Conservation (phyloP, 371 early-diverging fungal species). For the Chytridium lagenaria region DNA sequence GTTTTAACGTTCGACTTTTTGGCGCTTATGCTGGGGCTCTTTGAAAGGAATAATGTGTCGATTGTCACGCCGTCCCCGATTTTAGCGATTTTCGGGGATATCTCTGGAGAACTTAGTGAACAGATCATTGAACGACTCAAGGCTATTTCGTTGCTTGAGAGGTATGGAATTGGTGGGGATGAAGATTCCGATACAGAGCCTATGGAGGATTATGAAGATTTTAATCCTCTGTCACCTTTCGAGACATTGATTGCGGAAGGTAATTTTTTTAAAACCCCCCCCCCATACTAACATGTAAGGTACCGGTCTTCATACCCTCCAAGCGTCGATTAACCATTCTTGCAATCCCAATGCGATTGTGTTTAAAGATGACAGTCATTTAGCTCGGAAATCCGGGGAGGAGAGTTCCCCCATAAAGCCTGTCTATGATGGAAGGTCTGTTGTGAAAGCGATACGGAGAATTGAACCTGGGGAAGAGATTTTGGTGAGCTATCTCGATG, state of each 20-base stretch:
- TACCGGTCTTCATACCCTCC: conserved; percentile 34
- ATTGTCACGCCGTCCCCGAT: conserved; percentile 31
- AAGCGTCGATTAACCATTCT: conserved; percentile 37
- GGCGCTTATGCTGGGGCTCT: conserved; percentile 35
- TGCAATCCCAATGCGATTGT: conserved; percentile 39
- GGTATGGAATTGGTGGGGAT: background rate
- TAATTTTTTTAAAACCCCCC: background rate
- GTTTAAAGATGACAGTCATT: conserved; percentile 20
- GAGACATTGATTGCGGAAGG: conserved; percentile 20
- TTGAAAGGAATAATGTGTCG: conserved; percentile 36
- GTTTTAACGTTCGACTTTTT: conserved; percentile 31
- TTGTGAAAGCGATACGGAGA: conserved; percentile 27
- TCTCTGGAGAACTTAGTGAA: background rate
- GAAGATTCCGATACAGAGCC: background rate
- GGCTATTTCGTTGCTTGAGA: background rate
- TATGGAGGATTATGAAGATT: conserved; percentile 4
- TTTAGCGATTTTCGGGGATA: conserved; percentile 18
- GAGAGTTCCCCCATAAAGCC: background rate
- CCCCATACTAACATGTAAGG: conserved; percentile 2
- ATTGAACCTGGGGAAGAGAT: conserved; percentile 36
- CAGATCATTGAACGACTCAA: background rate
- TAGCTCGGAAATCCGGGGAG: background rate
- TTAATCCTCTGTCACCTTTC: conserved; percentile 21
- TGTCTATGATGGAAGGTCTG: conserved; percentile 29
- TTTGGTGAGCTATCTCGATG: conserved; percentile 35